Evolutionary conservation across 768 basidiomycete species (phyloP).

Genomic region (Neoboletus subvelutipes): DNA sequence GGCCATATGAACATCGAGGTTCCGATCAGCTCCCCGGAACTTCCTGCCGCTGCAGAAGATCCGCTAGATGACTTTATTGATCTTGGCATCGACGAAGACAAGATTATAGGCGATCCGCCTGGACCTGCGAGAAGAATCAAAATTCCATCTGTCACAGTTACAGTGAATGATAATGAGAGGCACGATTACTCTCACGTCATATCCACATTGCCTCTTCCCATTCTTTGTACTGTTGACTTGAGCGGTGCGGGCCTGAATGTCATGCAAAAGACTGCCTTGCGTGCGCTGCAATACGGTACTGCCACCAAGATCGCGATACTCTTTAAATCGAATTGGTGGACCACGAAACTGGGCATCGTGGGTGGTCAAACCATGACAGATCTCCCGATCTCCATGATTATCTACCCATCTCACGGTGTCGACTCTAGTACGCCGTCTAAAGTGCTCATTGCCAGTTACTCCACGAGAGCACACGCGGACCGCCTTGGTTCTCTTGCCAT

Average conservation of each 20-base stretch:
- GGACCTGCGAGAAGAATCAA: not conserved
- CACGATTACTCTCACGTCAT: slow-evolving; percentile 9
- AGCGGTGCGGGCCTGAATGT: slow-evolving; percentile 3
- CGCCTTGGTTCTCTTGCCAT: not conserved
- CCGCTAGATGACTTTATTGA: not conserved
- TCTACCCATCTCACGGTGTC: slow-evolving; percentile 12
- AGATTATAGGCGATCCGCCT: not conserved
- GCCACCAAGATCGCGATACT: slow-evolving; percentile 4
- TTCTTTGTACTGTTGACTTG: slow-evolving; percentile 8
- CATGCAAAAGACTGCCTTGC: slow-evolving; percentile 10
- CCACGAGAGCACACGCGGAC: not conserved
- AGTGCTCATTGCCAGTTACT: slow-evolving; percentile 10
- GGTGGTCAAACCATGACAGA: slow-evolving; percentile 14
- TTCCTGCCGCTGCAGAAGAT: not conserved
- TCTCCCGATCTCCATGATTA: slow-evolving; percentile 5
- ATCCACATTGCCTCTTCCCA: slow-evolving; percentile 4
- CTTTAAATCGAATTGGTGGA: slow-evolving; percentile 17
- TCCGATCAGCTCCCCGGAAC: not conserved
- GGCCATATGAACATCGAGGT: not conserved
- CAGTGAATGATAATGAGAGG: slow-evolving; percentile 9
- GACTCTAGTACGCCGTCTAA: slow-evolving; percentile 8
- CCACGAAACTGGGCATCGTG: slow-evolving; percentile 7
- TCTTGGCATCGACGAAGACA: not conserved
- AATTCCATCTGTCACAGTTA: slow-evolving; percentile 5
- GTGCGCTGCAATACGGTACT: not conserved